Evolutionary conservation across 169 alveolate genomes (phyloP), one percentile per base, ranked within the genome.

Genomic region (Plasmodium vinckei): DNA sequence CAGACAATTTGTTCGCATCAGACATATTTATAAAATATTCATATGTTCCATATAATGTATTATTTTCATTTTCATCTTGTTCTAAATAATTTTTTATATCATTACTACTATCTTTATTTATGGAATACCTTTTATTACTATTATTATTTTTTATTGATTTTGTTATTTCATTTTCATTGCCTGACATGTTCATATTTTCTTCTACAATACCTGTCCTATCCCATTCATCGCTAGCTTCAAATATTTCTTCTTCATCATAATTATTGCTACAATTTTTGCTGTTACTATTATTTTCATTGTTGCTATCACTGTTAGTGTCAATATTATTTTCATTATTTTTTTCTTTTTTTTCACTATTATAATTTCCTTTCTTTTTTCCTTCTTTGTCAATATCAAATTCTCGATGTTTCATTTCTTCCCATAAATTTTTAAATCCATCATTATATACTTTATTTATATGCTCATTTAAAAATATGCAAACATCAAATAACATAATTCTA

Each of bases 381-480:
- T 44, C 42, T 33, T 68, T 12, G 42, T 68, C 25, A 27, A 6
- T 71, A 49, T 77, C 88, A 63, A 61, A 73, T 13, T 51, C 25
- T 25, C 88, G 49, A 59, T 77, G 51, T 17, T 47, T 77, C 88
- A 77, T 77, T 49, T 77, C 88, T 27, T 77, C 88, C 88, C 88
- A 77, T 44, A 77, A 42, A 51, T 64, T 77, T 23, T 77, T 42
- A 65, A 77, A 77, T 7, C 51, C 72, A 42, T 77, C 23, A 51
- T 59, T 77, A 13, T 49, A 25, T 13, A 33, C 9, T 51, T 63
- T 63, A 15, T 77, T 77, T 9, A 77, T 15, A 57, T 77, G 57
- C 39, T 77, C 88, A 23, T 77, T 63, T 19, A 68, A 5, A 15
- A 63, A 77, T 9, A 77, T 51, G 15, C 88, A 77, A 13, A 77